Conservation (phyloP, 768 basidiomycete genomes). For the Kwoniella dendrophila region DNA sequence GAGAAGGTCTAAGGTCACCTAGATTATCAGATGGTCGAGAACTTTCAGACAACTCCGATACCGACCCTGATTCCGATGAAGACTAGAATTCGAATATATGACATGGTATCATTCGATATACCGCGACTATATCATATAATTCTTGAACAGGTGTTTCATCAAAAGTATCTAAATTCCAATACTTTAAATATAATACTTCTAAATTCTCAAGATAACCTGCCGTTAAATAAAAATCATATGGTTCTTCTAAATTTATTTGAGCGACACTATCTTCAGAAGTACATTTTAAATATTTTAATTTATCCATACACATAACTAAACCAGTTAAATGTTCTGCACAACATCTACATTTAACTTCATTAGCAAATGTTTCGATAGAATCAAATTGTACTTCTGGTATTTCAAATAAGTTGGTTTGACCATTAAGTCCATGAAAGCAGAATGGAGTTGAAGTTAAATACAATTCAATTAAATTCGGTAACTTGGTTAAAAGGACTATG, state of each 20-base stretch:
- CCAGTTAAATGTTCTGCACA: constrained; percentile 10
- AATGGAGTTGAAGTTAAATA: constrained; percentile 10
- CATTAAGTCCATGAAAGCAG: constrained; percentile 4
- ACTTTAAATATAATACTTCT: constrained; percentile 7
- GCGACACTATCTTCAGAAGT: constrained; percentile 8
- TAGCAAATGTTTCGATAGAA: neutral
- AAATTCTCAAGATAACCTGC: neutral
- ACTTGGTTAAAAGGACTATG: neutral
- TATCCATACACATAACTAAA: neutral
- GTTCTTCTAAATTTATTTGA: neutral
- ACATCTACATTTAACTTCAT: constrained; percentile 9
- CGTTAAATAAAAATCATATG: neutral
- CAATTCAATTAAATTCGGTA: constrained; percentile 10
- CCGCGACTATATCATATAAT: too few relatives aligned
- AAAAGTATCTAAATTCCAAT: neutral
- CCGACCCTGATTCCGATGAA: neutral
- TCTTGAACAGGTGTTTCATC: neutral
- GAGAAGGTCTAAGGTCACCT: neutral
- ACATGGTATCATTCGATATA: too few relatives aligned
- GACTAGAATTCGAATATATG: too few relatives aligned
- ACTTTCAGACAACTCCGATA: neutral
- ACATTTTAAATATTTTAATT: constrained; percentile 4
- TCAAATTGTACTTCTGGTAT: neutral
- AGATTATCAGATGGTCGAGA: neutral
- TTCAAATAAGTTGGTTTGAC: neutral